phyloP scores from a whole-genome alignment of 148 eudicot genomes.

The Camellia japonica region DNA sequence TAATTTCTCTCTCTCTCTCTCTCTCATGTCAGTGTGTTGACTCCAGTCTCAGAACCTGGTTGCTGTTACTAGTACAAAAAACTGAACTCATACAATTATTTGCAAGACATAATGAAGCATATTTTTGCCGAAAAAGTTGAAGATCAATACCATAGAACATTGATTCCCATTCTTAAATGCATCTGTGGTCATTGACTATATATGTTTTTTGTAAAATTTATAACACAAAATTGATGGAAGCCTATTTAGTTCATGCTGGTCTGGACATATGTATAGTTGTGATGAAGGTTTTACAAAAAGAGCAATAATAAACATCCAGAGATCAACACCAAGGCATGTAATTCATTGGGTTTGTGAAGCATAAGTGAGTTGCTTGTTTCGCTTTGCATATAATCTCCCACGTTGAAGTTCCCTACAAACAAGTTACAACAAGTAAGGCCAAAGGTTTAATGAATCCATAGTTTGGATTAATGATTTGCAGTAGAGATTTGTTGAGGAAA shows the following conservation, averaged over 20 bases:
- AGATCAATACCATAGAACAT: no score
- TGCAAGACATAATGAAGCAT: no score
- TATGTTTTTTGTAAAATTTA: no score
- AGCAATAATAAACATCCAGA: background rate
- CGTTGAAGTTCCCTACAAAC: slow-evolving; percentile 46
- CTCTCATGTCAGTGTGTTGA: background rate
- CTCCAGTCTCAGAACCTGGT: background rate
- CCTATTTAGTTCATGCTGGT: no score
- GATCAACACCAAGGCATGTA: slow-evolving; percentile 3
- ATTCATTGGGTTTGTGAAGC: slow-evolving; percentile 24
- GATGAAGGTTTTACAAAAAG: background rate
- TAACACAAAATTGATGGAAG: no score
- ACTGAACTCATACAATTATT: no score
- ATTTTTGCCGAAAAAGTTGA: no score
- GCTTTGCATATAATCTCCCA: slow-evolving; percentile 31
- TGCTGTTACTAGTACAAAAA: no score
- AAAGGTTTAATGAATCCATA: background rate
- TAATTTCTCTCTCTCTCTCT: background rate
- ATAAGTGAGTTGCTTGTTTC: slow-evolving; percentile 29
- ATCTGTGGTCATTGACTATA: no score
- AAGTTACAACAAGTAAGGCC: background rate
- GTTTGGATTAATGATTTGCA: no score
- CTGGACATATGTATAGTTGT: background rate
- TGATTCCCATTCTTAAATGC: no score
- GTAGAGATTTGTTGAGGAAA: no score